phyloP scores from a whole-genome alignment of 2,329 filamentous ascomycete genomes.

The Mycosphaerelloides madeirae region DNA sequence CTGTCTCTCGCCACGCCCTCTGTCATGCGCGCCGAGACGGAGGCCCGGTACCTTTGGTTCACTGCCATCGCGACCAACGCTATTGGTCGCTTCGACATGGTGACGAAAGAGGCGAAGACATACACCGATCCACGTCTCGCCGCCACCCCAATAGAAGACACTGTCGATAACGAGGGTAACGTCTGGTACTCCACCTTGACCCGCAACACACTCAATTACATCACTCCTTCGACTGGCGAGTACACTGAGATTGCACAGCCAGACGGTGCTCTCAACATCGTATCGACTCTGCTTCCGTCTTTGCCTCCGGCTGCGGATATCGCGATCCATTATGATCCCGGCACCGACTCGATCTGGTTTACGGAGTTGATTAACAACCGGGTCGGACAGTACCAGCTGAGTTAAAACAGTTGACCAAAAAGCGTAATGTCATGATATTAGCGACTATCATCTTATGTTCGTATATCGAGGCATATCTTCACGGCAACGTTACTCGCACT shows the following conservation, averaged over 20 bases:
- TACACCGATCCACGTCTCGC: conserved; percentile 15
- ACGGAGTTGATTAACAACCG: conserved; percentile 17
- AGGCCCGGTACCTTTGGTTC: conserved; percentile 21
- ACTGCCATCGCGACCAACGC: conserved; percentile 19
- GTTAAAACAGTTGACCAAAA: no score
- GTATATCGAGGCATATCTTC: no score
- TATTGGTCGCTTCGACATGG: conserved; percentile 21
- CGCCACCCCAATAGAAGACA: conserved; percentile 17
- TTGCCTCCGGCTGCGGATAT: conserved; percentile 18
- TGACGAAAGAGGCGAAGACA: conserved; percentile 13
- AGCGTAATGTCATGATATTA: no score
- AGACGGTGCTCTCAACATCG: conserved; percentile 7
- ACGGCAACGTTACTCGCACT: no score
- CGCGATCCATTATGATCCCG: conserved; percentile 17
- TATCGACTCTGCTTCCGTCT: conserved; percentile 13
- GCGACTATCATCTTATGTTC: no score
- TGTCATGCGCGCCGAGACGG: conserved; percentile 23
- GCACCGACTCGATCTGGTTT: conserved; percentile 19
- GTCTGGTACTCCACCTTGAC: conserved; percentile 20
- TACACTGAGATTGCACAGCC: conserved; percentile 18
- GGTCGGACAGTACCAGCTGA: conserved; percentile 12
- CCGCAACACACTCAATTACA: conserved; percentile 18
- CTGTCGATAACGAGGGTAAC: conserved; percentile 17
- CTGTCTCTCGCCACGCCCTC: conserved; percentile 14
- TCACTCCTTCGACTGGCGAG: conserved; percentile 16